phyloP scores from a whole-genome alignment of 129 eudicot species.

The Helianthus annuus region DNA sequence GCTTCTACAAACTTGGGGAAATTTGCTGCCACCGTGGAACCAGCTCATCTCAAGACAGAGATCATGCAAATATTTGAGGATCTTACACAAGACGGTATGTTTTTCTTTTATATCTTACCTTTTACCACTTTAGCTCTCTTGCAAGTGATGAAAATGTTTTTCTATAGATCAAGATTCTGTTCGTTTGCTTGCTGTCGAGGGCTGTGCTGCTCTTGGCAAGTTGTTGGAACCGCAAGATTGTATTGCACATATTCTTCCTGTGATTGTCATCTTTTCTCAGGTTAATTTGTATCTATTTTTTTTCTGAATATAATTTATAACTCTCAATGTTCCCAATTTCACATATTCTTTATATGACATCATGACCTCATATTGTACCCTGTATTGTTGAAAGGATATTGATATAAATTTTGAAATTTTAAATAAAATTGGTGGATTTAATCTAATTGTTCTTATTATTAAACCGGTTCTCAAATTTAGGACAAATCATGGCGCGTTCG shows the following conservation, averaged over 20 bases:
- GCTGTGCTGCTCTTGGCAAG: slow-evolving; percentile 99
- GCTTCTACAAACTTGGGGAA: slow-evolving; percentile 96
- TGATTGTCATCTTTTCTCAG: slow-evolving; percentile 95
- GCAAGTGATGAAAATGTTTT: slow-evolving; percentile 5
- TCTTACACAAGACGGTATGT: slow-evolving; percentile 92
- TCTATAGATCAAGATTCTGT: slow-evolving; percentile 96
- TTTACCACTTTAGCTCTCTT: neutral
- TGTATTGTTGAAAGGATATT: neutral
- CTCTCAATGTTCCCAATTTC: neutral
- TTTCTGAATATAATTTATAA: neutral
- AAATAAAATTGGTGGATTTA: neutral
- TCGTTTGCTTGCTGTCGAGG: slow-evolving; percentile 98
- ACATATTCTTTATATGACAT: neutral
- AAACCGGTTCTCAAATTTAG: slow-evolving; percentile 31
- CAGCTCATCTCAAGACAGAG: slow-evolving; percentile 86
- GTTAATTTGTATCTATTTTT: slow-evolving; percentile 35
- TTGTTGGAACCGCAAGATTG: slow-evolving; percentile 97
- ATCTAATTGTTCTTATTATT: slow-evolving; percentile 5
- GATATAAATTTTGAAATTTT: neutral
- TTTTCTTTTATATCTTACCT: slow-evolving; percentile 6
- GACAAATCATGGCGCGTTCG: slow-evolving; percentile 94
- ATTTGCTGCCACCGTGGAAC: slow-evolving; percentile 97
- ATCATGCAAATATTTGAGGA: slow-evolving; percentile 93
- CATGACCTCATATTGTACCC: neutral
- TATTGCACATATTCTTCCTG: slow-evolving; percentile 95